Evolutionary conservation across 2,329 filamentous ascomycete species (phyloP).

Genomic region (Exutisphaerella laricina): DNA sequence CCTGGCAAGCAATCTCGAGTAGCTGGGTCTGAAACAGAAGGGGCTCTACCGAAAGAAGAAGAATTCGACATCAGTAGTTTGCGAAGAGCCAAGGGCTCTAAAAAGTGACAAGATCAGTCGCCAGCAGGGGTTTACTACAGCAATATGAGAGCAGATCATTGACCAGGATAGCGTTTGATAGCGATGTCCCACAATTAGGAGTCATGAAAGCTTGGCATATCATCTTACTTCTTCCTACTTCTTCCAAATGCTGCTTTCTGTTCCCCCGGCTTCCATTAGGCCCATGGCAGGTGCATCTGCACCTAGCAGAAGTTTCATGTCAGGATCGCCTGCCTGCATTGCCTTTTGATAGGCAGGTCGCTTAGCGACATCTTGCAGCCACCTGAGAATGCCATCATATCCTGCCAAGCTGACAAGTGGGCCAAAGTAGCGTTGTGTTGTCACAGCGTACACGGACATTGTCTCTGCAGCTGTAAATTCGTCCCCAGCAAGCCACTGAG

Average conservation of each 20-base stretch:
- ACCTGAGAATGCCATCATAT: constrained; percentile 28
- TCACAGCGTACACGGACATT: constrained; percentile 56
- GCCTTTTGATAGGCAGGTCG: constrained; percentile 29
- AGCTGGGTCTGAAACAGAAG: neutral
- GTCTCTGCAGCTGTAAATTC: constrained; percentile 61
- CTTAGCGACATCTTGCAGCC: constrained; percentile 24
- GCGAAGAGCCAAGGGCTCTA: constrained; percentile 16
- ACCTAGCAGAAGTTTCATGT: constrained; percentile 20
- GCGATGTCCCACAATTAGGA: too few relatives aligned
- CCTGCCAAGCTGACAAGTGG: constrained; percentile 27
- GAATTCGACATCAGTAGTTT: constrained; percentile 22
- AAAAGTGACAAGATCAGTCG: constrained; percentile 10
- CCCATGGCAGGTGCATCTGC: constrained; percentile 16
- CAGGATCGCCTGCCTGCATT: constrained; percentile 32
- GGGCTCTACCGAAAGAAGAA: constrained; percentile 4
- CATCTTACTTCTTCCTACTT: constrained; percentile 12
- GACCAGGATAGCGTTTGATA: neutral
- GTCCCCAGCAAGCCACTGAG: constrained; percentile 53
- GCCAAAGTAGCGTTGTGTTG: constrained; percentile 53
- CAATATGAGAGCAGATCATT: too few relatives aligned
- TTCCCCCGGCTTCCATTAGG: constrained; percentile 16
- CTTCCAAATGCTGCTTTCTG: constrained; percentile 18
- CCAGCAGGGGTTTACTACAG: too few relatives aligned
- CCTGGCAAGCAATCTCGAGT: neutral
- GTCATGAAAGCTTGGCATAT: too few relatives aligned